These are phyloP conservation scores for Symbiodinium natans DNA, from an alignment of 73 alveolate genomes.

Conservation along the genomic window DNA sequence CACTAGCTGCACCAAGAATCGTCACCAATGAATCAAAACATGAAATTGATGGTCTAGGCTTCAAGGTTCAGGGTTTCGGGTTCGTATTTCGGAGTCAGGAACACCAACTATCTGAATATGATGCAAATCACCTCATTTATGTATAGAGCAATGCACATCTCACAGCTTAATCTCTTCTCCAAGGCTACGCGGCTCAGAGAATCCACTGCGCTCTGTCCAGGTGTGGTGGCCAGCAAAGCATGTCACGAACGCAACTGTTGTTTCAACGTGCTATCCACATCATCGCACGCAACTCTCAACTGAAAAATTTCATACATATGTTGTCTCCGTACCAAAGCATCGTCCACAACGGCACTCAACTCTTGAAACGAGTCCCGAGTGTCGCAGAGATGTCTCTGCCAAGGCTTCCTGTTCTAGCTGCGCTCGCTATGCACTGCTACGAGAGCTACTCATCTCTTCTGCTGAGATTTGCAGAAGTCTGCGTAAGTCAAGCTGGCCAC, in stretches of 20 bases:
- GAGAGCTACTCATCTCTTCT: conserved; percentile 56
- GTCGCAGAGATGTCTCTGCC: conserved; percentile 22
- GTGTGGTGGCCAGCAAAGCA: conserved; percentile 44
- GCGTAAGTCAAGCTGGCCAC: background rate
- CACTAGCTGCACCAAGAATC: no score
- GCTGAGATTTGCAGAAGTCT: background rate
- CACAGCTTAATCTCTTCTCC: no score
- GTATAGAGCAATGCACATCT: no score
- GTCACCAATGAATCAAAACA: no score
- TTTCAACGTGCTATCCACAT: conserved; percentile 62
- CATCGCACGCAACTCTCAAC: conserved; percentile 70
- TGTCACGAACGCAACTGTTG: conserved; percentile 30
- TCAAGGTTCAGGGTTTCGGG: no score
- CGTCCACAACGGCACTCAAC: conserved; percentile 22
- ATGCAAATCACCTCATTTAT: no score
- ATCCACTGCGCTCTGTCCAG: conserved; percentile 80
- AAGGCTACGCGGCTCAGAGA: background rate
- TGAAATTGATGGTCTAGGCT: no score
- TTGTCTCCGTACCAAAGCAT: background rate
- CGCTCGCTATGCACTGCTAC: conserved; percentile 45
- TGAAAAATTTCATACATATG: conserved; percentile 9
- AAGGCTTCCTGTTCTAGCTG: conserved; percentile 33
- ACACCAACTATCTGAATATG: no score
- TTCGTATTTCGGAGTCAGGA: no score
- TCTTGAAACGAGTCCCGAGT: background rate